Evolutionary conservation across 495 filamentous ascomycete genomes (phyloP).

Genomic region (Neurospora intermedia): DNA sequence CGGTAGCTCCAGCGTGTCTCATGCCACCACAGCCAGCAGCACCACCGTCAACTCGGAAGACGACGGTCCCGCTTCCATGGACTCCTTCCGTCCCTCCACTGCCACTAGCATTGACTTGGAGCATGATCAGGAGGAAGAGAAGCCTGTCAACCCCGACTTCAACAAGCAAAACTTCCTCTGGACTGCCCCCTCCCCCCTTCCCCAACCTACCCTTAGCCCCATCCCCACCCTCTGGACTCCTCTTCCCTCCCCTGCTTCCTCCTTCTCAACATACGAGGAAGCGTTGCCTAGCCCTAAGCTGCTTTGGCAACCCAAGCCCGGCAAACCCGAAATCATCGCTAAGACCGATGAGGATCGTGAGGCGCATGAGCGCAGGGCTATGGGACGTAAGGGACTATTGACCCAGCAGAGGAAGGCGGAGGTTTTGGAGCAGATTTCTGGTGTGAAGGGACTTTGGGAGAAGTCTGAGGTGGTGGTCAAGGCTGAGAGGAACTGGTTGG

Average conservation of each 20-base stretch:
- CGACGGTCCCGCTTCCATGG: background rate
- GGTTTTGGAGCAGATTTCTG: constrained; percentile 12
- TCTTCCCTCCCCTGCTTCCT: background rate
- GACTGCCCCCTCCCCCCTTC: background rate
- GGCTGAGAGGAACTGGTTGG: background rate
- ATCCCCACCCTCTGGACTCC: background rate
- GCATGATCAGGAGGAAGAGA: background rate
- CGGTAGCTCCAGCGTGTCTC: background rate
- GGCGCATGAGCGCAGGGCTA: constrained; percentile 4
- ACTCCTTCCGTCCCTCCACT: background rate
- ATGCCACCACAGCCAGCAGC: background rate
- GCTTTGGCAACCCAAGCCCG: background rate
- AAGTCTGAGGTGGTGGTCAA: background rate
- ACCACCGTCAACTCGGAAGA: background rate
- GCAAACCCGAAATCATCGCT: background rate
- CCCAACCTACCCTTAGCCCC: background rate
- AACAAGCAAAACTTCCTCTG: constrained; percentile 1
- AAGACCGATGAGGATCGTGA: constrained; percentile 15
- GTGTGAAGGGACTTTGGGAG: constrained; percentile 7
- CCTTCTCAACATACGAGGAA: background rate
- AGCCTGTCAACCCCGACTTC: background rate
- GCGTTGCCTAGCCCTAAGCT: background rate
- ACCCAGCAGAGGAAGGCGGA: constrained; percentile 5
- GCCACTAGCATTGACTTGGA: background rate
- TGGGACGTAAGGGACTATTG: constrained; percentile 10